Evolutionary conservation across 345 rosid species (phyloP), one percentile per base, ranked within the genome.

Genomic region (Hibiscus mutabilis): DNA sequence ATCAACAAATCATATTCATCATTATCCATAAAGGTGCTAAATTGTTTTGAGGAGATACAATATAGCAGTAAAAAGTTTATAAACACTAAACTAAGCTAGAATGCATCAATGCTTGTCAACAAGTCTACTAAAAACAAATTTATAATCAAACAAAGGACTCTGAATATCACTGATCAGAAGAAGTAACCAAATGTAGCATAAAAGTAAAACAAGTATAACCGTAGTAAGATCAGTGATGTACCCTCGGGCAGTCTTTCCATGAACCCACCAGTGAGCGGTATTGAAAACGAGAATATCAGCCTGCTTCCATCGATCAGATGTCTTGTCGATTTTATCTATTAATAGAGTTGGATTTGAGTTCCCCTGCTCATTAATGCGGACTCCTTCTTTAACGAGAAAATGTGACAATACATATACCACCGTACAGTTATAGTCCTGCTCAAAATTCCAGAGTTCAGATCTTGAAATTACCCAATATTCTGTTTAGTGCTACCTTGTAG

Each of bases 251-350:
- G 99, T 95, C 82, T 95, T 95, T 70, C 97, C 97, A 84, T 92
- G 97, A 78, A 87, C 86, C 99, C 99, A 95, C 99, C 97, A 92
- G 74, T 95, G 99, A 60, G 89, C 97, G 37, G 97, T 95, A 82
- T 95, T 95, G 75, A 95, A 95, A 58, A 92, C 86, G 71, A 92
- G 85, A 75, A 95, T 90, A 79, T 95, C 87, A 46, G 92, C 97
- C 29, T 82, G 83, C 81, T 83, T 87, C 97, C 97, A 92, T 75
- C 83, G 83, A 7, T 75, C 73, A 40, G 88, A 59, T 33, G 88
- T 63, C 88, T 92, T 90, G 83, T 92, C 97, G 59, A 92, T 90
- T 79, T 71, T 78, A 77, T 95, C 99, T 61, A 95, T 86, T 18
- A 90, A 89, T 68, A 92, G 82, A 68, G 86, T 90, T 5, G 97